A percentile compares a stretch with the other conserved stretches of the same genome.
Evolutionary conservation across 2,329 filamentous ascomycete species (phyloP).

Genomic region (Thielaviopsis musarum): DNA sequence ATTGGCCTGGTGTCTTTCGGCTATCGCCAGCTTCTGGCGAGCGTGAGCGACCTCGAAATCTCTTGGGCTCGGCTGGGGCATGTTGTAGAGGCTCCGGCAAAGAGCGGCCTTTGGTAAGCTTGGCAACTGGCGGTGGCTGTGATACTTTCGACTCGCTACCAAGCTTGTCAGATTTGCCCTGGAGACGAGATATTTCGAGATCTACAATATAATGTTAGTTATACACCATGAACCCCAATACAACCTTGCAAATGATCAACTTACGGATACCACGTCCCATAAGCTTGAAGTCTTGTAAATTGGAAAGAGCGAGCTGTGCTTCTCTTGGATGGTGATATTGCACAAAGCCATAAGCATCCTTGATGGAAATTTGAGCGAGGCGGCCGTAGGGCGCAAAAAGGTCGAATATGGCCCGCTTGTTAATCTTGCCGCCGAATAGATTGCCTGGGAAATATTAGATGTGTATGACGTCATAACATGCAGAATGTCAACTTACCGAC

Average conservation of each 20-base stretch:
- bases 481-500: slow-evolving; percentile 44
- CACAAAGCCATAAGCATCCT: slow-evolving; percentile 92
- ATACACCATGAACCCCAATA: neutral
- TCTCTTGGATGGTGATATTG: slow-evolving; percentile 70
- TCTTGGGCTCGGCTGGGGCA: neutral
- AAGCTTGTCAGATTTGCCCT: neutral
- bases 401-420: slow-evolving; percentile 80
- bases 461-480: neutral
- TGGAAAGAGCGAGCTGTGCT: slow-evolving; percentile 57
- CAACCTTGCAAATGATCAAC: slow-evolving; percentile 20
- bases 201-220: neutral
- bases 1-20: neutral
- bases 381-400: slow-evolving; percentile 74
- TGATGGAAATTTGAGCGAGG: slow-evolving; percentile 87
- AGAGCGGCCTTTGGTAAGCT: neutral
- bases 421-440: neutral
- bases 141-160: neutral
- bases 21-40: neutral
- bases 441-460: neutral
- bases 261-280: slow-evolving; percentile 87
- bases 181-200: neutral
- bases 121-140: neutral
- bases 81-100: neutral
- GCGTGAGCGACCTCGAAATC: neutral
- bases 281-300: slow-evolving; percentile 65